A percentile compares a stretch with the other conserved stretches of the same genome.
Conservation (phyloP, 768 basidiomycete species). For the Tulasnella sp. region DNA sequence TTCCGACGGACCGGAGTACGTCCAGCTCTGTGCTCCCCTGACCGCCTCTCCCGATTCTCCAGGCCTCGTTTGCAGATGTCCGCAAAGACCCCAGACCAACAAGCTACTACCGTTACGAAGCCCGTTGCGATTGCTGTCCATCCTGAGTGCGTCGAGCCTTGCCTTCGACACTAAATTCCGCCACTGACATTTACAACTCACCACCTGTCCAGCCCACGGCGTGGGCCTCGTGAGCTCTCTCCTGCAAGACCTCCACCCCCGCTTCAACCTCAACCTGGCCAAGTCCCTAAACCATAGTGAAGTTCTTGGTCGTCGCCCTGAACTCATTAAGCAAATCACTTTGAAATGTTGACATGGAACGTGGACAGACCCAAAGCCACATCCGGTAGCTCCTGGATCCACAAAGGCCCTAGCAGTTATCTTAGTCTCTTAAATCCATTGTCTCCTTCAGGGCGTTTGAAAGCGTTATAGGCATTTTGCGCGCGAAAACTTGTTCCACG, state of each 20-base stretch:
- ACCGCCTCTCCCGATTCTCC: background rate
- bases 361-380: too few relatives aligned
- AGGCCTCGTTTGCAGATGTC: background rate
- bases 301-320: too few relatives aligned
- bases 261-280: background rate
- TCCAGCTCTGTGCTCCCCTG: background rate
- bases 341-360: too few relatives aligned
- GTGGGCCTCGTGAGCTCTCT: background rate
- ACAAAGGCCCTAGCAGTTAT: too few relatives aligned
- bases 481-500: too few relatives aligned
- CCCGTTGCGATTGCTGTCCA: background rate
- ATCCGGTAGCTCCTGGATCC: too few relatives aligned
- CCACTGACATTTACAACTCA: background rate
- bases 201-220: too few relatives aligned
- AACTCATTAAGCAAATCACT: too few relatives aligned
- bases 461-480: too few relatives aligned
- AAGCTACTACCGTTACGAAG: background rate
- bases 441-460: too few relatives aligned
- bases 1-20: background rate
- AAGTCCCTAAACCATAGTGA: background rate
- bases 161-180: background rate
- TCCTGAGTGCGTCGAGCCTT: background rate
- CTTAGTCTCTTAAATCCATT: too few relatives aligned
- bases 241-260: background rate
- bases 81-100: background rate